phyloP scores from a whole-genome alignment of 345 rosid genomes.

The Citrus maxima region DNA sequence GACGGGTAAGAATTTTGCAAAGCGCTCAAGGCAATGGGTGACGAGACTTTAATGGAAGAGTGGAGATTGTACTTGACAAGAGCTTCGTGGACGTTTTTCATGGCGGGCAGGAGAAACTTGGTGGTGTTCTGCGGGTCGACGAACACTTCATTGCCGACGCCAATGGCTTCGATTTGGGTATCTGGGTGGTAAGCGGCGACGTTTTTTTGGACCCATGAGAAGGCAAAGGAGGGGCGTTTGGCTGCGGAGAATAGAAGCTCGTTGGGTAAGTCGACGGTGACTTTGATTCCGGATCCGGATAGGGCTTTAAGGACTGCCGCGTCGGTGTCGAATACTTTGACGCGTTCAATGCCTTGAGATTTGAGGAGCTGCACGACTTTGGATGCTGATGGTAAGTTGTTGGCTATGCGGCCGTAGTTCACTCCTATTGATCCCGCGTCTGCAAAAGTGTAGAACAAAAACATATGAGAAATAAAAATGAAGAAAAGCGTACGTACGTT shows the following conservation, averaged over 20 bases:
- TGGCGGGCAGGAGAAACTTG: constrained; percentile 63
- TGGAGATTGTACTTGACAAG: constrained; percentile 56
- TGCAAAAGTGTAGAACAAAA: constrained; percentile 22
- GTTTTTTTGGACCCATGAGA: constrained; percentile 67
- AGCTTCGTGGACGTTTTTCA: constrained; percentile 83
- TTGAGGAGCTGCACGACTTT: constrained; percentile 71
- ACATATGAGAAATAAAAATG: not conserved
- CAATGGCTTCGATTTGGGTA: constrained; percentile 85
- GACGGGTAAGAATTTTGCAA: constrained; percentile 83
- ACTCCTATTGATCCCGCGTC: constrained; percentile 83
- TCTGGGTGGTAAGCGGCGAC: constrained; percentile 64
- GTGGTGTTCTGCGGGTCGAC: constrained; percentile 83
- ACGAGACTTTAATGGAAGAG: constrained; percentile 66
- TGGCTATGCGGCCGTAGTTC: constrained; percentile 84
- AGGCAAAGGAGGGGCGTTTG: constrained; percentile 49
- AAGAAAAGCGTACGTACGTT: not conserved
- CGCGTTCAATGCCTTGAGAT: constrained; percentile 63
- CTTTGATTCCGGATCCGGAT: constrained; percentile 70
- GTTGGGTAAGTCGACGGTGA: constrained; percentile 88
- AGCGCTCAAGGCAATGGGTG: constrained; percentile 87
- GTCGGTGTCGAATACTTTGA: constrained; percentile 82
- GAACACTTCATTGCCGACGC: constrained; percentile 92
- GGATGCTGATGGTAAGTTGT: constrained; percentile 70
- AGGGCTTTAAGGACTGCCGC: constrained; percentile 73
- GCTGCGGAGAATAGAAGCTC: constrained; percentile 64